Conservation (phyloP, 2,329 filamentous ascomycete genomes). For the Nemania sp. region DNA sequence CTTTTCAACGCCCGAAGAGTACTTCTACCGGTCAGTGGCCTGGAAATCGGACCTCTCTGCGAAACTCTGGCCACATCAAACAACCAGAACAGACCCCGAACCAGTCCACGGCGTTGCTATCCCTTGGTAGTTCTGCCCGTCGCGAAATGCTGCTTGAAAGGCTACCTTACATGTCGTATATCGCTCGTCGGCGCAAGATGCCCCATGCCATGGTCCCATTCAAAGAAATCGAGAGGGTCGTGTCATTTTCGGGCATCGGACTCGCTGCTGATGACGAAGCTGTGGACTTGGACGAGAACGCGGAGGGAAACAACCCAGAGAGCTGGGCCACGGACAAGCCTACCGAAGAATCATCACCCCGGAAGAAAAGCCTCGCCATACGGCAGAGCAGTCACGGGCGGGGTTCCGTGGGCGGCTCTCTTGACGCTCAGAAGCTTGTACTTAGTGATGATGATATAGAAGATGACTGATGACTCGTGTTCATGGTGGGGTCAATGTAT, state of each 20-base stretch:
- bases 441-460: slow-evolving; percentile 86
- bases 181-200: slow-evolving; percentile 54
- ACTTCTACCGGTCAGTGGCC: slow-evolving; percentile 12
- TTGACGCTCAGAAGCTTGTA: slow-evolving; percentile 65
- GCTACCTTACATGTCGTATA: slow-evolving; percentile 80
- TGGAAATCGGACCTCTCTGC: slow-evolving; percentile 27
- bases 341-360: slow-evolving; percentile 56
- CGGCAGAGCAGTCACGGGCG: slow-evolving; percentile 44
- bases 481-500: slow-evolving; percentile 9
- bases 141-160: slow-evolving; percentile 81
- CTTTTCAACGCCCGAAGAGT: slow-evolving; percentile 52
- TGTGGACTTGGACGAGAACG: slow-evolving; percentile 46
- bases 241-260: slow-evolving; percentile 65
- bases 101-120: slow-evolving; percentile 50
- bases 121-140: slow-evolving; percentile 68
- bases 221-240: slow-evolving; percentile 69
- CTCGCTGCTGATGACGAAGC: slow-evolving; percentile 39
- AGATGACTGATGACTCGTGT: slow-evolving; percentile 54
- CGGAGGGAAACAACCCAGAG: slow-evolving; percentile 50
- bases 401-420: slow-evolving; percentile 30
- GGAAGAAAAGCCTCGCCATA: slow-evolving; percentile 47
- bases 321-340: slow-evolving; percentile 67
- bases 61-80: slow-evolving; percentile 29
- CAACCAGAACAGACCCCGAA: slow-evolving; percentile 33
- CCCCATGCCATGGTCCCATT: slow-evolving; percentile 44